phyloP scores from a whole-genome alignment of 2,329 filamentous ascomycete species.

The Hypoxylon sp. region DNA sequence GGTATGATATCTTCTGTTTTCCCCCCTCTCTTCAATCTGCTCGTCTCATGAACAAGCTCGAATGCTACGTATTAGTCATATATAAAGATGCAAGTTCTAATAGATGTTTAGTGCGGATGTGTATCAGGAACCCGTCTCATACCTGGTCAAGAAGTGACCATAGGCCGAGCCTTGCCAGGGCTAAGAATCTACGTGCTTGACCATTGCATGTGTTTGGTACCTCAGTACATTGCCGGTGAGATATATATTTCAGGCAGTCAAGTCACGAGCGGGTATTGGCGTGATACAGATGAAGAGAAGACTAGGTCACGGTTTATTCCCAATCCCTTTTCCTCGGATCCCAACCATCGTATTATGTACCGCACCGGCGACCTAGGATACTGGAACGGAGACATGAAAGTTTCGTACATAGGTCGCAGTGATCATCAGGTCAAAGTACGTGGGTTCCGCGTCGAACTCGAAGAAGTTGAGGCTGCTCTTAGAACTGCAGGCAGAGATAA shows the following conservation, averaged over 20 bases:
- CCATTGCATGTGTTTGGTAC: background rate
- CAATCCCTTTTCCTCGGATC: background rate
- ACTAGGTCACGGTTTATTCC: background rate
- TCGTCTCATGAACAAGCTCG: background rate
- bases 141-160: background rate
- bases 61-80: background rate
- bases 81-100: background rate
- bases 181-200: background rate
- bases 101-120: background rate
- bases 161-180: background rate
- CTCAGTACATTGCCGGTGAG: background rate
- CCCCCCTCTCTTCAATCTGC: too few relatives aligned
- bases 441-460: background rate
- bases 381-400: background rate
- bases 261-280: background rate
- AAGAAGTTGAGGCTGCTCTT: background rate
- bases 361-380: background rate
- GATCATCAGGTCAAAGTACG: background rate
- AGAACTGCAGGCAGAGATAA: background rate
- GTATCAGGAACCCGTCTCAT: background rate
- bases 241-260: background rate
- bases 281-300: background rate
- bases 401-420: slow-evolving; percentile 8
- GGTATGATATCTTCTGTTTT: background rate
- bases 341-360: background rate